Conservation (phyloP, 495 filamentous ascomycete species). For the Annulohypoxylon maeteangense region DNA sequence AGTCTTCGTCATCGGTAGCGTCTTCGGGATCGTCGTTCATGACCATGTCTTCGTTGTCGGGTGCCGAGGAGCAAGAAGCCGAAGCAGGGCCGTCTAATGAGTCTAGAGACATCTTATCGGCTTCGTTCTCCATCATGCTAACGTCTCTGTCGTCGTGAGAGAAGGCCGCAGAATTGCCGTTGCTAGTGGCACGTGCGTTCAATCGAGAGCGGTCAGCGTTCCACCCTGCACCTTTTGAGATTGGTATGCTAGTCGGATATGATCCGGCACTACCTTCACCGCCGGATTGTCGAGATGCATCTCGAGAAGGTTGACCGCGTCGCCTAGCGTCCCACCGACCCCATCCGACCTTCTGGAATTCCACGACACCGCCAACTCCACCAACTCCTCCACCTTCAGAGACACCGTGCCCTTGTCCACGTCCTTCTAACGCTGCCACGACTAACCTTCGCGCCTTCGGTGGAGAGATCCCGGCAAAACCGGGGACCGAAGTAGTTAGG, state of each 20-base stretch:
- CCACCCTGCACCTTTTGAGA: slow-evolving; percentile 64
- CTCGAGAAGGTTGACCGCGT: slow-evolving; percentile 70
- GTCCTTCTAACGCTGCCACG: slow-evolving; percentile 83
- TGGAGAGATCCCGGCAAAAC: slow-evolving; percentile 89
- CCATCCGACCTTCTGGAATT: slow-evolving; percentile 98
- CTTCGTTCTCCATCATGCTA: slow-evolving; percentile 83
- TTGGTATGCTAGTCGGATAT: slow-evolving; percentile 71
- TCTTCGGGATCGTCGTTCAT: slow-evolving; percentile 77
- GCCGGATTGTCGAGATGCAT: slow-evolving; percentile 52
- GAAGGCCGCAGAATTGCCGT: slow-evolving; percentile 76
- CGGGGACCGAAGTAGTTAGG: slow-evolving; percentile 90
- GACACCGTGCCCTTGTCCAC: slow-evolving; percentile 65
- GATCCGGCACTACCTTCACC: slow-evolving; percentile 59
- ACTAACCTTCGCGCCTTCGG: slow-evolving; percentile 91
- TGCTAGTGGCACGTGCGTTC: slow-evolving; percentile 66
- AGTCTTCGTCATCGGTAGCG: slow-evolving; percentile 97
- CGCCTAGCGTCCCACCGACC: slow-evolving; percentile 91
- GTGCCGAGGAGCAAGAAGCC: slow-evolving; percentile 78
- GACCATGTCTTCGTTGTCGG: slow-evolving; percentile 74
- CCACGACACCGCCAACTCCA: slow-evolving; percentile 78
- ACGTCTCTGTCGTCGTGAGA: slow-evolving; percentile 75
- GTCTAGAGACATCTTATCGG: slow-evolving; percentile 96
- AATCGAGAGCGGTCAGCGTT: slow-evolving; percentile 59
- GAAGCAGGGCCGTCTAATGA: slow-evolving; percentile 80
- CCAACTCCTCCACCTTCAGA: slow-evolving; percentile 57